phyloP scores from a whole-genome alignment of 805 yeast genomes.

The Cyberlindnera maritima region DNA sequence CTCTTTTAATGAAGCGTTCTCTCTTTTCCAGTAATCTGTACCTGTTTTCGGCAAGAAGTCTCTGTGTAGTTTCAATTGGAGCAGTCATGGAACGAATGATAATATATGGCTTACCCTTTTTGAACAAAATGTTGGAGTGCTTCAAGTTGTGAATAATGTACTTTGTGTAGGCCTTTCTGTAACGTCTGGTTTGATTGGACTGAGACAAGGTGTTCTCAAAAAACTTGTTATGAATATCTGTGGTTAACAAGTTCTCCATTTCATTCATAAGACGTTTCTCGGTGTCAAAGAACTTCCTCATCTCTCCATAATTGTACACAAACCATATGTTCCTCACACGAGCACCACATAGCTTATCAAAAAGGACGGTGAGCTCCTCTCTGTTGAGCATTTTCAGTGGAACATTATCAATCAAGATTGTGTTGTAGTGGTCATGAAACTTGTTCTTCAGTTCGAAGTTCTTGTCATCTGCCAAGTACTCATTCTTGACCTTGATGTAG shows the following conservation, averaged over 20 bases:
- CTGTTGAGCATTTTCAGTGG: conserved; percentile 32
- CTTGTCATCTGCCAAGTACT: conserved; percentile 32
- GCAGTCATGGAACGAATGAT: neutral
- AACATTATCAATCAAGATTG: conserved; percentile 44
- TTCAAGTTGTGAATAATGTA: conserved; percentile 1
- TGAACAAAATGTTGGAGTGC: neutral
- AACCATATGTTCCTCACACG: conserved; percentile 60
- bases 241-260: conserved; percentile 40
- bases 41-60: neutral
- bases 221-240: conserved; percentile 29
- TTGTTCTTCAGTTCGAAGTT: conserved; percentile 19
- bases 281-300: conserved; percentile 32
- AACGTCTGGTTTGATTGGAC: neutral
- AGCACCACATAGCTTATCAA: conserved; percentile 38
- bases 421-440: conserved; percentile 29
- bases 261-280: conserved; percentile 29
- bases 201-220: neutral
- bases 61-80: neutral
- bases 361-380: conserved; percentile 21
- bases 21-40: conserved; percentile 10
- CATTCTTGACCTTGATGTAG: conserved; percentile 47
- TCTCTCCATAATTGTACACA: conserved; percentile 41
- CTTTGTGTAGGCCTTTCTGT: conserved; percentile 1
- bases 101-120: neutral
- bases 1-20: conserved; percentile 17